Conservation (phyloP, 129 eudicot genomes). For the Flaveria ramosissima region DNA sequence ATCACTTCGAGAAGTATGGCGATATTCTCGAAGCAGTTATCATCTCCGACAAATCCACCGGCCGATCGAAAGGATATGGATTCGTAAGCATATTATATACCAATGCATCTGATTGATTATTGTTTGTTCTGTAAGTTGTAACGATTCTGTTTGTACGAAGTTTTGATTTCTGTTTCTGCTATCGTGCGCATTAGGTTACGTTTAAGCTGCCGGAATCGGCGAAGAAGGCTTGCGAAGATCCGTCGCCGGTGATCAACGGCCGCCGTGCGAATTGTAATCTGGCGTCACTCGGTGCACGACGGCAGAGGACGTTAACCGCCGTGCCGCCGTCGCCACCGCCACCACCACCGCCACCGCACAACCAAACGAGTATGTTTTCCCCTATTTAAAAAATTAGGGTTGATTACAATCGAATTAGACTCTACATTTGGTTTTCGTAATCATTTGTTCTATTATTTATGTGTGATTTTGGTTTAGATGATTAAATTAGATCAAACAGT, state of each 20-base stretch:
- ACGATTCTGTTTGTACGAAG: not conserved
- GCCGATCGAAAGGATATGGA: slow-evolving; percentile 95
- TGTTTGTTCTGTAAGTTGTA: not conserved
- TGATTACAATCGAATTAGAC: not conserved
- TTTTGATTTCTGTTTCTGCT: not conserved
- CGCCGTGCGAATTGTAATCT: slow-evolving; percentile 97
- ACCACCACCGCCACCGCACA: slow-evolving; percentile 43
- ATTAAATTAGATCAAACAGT: not conserved
- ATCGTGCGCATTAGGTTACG: slow-evolving; percentile 58
- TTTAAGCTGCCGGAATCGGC: slow-evolving; percentile 90
- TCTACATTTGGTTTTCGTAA: too few relatives aligned
- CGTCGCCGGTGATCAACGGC: slow-evolving; percentile 93
- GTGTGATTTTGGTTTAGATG: not conserved
- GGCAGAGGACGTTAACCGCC: slow-evolving; percentile 40
- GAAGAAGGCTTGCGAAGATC: slow-evolving; percentile 90
- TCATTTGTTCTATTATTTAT: not conserved
- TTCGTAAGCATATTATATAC: slow-evolving; percentile 49
- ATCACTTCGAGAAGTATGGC: slow-evolving; percentile 73
- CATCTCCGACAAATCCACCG: slow-evolving; percentile 84
- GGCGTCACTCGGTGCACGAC: slow-evolving; percentile 93
- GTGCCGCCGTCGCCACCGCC: slow-evolving; percentile 41
- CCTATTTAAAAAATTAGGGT: not conserved
- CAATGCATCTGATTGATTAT: not conserved
- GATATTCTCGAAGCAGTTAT: slow-evolving; percentile 87
- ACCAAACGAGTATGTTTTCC: slow-evolving; percentile 39